Percentiles rank a stretch among this genome's conserved stretches.
Conservation (phyloP, 2,329 filamentous ascomycete genomes). For the Claviceps sp. region DNA sequence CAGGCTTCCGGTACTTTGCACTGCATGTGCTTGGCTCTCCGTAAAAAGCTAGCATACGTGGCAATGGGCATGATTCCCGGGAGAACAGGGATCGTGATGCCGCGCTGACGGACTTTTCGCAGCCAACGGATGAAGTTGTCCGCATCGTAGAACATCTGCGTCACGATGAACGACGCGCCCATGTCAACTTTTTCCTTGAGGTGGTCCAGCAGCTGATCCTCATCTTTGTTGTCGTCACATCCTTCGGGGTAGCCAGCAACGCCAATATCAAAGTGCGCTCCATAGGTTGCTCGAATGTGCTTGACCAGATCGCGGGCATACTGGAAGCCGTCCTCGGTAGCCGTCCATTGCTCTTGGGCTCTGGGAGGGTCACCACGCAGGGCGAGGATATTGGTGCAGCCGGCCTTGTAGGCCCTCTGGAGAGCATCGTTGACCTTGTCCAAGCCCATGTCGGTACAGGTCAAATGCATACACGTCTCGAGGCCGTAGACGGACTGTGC, state of each 20-base stretch:
- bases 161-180: conserved; percentile 86
- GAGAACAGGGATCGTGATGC: conserved; percentile 72
- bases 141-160: conserved; percentile 98
- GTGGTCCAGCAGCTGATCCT: conserved; percentile 75
- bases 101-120: conserved; percentile 67
- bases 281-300: conserved; percentile 65
- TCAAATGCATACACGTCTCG: conserved; percentile 98
- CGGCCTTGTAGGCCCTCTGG: conserved; percentile 77
- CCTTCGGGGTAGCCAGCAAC: conserved; percentile 96
- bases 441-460: conserved; percentile 93
- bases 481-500: conserved; percentile 91
- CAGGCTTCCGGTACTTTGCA: conserved; percentile 70
- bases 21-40: conserved; percentile 83
- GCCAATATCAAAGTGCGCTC: conserved; percentile 78
- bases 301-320: conserved; percentile 86
- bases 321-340: conserved; percentile 71
- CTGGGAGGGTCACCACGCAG: conserved; percentile 85
- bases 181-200: conserved; percentile 95
- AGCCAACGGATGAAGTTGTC: conserved; percentile 94
- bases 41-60: conserved; percentile 84
- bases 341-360: conserved; percentile 89
- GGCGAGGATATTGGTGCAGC: conserved; percentile 94
- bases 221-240: conserved; percentile 81
- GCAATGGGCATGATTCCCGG: conserved; percentile 83
- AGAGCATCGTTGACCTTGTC: conserved; percentile 86